Evolutionary conservation across 169 alveolate species (phyloP).

Genomic region (Plasmodium gaboni): DNA sequence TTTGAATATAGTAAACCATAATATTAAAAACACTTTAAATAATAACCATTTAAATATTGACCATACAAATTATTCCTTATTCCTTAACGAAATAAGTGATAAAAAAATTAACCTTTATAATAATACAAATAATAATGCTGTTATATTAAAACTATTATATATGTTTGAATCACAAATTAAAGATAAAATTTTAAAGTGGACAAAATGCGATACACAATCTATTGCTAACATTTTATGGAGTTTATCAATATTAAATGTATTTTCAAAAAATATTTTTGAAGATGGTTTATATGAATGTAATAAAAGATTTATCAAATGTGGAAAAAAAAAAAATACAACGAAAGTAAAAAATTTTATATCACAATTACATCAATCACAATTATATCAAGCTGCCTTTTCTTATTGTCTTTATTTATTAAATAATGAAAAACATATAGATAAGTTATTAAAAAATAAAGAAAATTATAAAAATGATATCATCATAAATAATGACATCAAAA

Average conservation of each 20-base stretch:
- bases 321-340: slow-evolving; percentile 35
- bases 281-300: slow-evolving; percentile 63
- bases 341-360: slow-evolving; percentile 55
- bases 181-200: slow-evolving; percentile 52
- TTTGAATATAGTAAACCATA: not conserved
- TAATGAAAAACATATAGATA: slow-evolving; percentile 8
- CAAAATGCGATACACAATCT: slow-evolving; percentile 53
- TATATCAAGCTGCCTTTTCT: slow-evolving; percentile 64
- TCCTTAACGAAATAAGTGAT: slow-evolving; percentile 9
- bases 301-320: slow-evolving; percentile 56
- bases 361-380: slow-evolving; percentile 67
- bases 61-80: not conserved
- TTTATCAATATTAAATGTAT: slow-evolving; percentile 46
- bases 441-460: not conserved
- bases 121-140: slow-evolving; percentile 12
- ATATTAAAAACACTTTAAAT: not conserved
- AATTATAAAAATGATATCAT: not conserved
- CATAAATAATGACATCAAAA: slow-evolving; percentile 3
- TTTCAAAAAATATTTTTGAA: slow-evolving; percentile 32
- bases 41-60: not conserved
- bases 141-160: slow-evolving; percentile 5
- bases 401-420: slow-evolving; percentile 25
- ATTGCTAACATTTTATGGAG: slow-evolving; percentile 73
- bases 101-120: slow-evolving; percentile 26
- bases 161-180: slow-evolving; percentile 25